Base-by-base conservation (phyloP, 164 flowering plant species). In the Kingdonia uniflora region DNA sequence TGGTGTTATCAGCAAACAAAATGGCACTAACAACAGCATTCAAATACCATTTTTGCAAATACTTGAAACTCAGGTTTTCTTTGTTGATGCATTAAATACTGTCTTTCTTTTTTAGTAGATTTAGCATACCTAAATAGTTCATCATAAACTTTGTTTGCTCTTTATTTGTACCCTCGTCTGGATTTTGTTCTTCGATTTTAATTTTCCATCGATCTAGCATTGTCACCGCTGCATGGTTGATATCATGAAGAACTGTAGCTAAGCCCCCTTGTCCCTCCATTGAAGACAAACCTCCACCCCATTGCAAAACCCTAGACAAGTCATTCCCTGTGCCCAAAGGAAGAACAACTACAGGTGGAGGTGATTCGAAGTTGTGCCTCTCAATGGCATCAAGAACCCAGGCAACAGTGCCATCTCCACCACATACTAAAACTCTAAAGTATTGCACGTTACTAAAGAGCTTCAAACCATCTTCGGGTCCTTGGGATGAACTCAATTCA, bases 381-480 rank as follows among this genome's bases (percentile, higher is more conserved):
- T 81, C 88, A 61, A 85, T 80, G 53, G 86, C 81, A 71, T 85
- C 83, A 63, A 85, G 84, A 41, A 85, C 82, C 94, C 94, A 85
- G 11, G 84, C 87, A 64, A 80, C 88, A 42, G 94, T 80, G 37
- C 94, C 87, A 76, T 85, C 94, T 51, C 94, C 94, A 50, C 94
- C 94, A 66, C 94, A 85, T 13, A 85, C 88, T 61, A 85, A 56
- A 67, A 85, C 78, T 63, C 87, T 76, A 55, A 81, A 85, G 54
- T 81, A 72, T 25, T 56, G 79, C 47, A 80, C 73, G 50, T 60
- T 33, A 20, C 69, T 67, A 54, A 81, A 81, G 63, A 85, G 52
- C 58, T 75, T 64, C 57, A 85, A 70, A 55, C 88, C 84, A 55
- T 60, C 74, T 43, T 85, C 87, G 35, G 87, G 88, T 11, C 88